phyloP scores from a whole-genome alignment of 2,329 filamentous ascomycete genomes.

The Colletotrichum viniferum region DNA sequence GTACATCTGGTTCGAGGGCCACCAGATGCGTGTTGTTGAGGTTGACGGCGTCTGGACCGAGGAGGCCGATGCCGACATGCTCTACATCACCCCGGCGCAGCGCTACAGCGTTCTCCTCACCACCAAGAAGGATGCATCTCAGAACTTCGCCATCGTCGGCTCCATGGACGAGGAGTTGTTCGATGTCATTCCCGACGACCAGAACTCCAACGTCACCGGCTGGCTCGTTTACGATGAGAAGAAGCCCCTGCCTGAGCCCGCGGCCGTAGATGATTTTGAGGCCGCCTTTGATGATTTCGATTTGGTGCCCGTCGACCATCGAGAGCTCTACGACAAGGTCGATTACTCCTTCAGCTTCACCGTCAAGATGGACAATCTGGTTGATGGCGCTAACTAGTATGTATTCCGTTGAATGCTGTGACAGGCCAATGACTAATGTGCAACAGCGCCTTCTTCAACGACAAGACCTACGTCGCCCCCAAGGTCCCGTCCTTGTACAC shows the following conservation, averaged over 20 bases:
- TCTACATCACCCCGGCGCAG: slow-evolving; percentile 55
- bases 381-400: slow-evolving; percentile 65
- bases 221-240: slow-evolving; percentile 36
- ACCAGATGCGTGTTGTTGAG: slow-evolving; percentile 51
- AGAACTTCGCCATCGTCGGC: slow-evolving; percentile 52
- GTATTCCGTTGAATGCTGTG: neutral
- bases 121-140: slow-evolving; percentile 44
- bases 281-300: slow-evolving; percentile 52
- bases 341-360: slow-evolving; percentile 54
- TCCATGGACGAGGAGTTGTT: slow-evolving; percentile 45
- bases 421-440: neutral
- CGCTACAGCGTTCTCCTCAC: slow-evolving; percentile 54
- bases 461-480: slow-evolving; percentile 65
- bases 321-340: slow-evolving; percentile 50
- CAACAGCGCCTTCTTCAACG: slow-evolving; percentile 60
- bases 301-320: slow-evolving; percentile 59
- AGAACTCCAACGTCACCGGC: slow-evolving; percentile 51
- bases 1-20: slow-evolving; percentile 50
- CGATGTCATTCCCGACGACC: slow-evolving; percentile 50
- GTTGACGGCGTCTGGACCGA: slow-evolving; percentile 57
- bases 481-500: slow-evolving; percentile 74
- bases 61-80: slow-evolving; percentile 42
- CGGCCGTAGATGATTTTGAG: slow-evolving; percentile 52
- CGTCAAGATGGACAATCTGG: slow-evolving; percentile 67
- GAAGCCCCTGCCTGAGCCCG: slow-evolving; percentile 36